phyloP scores from a whole-genome alignment of 495 filamentous ascomycete genomes.

The Niebla homalea region DNA sequence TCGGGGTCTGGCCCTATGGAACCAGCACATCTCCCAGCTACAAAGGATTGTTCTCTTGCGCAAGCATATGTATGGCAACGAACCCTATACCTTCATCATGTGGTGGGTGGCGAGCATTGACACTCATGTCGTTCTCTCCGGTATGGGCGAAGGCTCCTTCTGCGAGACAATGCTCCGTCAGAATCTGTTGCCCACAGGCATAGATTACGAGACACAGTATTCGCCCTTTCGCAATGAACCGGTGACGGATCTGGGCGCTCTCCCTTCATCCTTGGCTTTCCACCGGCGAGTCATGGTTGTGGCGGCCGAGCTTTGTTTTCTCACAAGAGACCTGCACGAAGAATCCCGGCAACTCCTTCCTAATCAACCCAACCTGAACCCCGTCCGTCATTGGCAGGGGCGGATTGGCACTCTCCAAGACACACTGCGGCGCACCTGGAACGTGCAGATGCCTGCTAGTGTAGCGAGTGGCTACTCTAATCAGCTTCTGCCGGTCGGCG shows the following conservation, averaged over 20 bases:
- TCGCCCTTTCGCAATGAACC: background rate
- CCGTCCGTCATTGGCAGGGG: slow-evolving; percentile 13
- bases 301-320: slow-evolving; percentile 28
- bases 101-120: slow-evolving; percentile 46
- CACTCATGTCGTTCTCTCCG: slow-evolving; percentile 41
- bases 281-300: slow-evolving; percentile 32
- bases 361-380: background rate
- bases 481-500: slow-evolving; percentile 29
- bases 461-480: slow-evolving; percentile 18
- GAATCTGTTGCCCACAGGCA: slow-evolving; percentile 32
- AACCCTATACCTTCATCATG: slow-evolving; percentile 38
- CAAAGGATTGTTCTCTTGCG: slow-evolving; percentile 37
- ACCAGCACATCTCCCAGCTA: slow-evolving; percentile 41
- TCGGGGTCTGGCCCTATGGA: slow-evolving; percentile 38
- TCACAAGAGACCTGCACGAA: slow-evolving; percentile 27
- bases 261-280: slow-evolving; percentile 31
- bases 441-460: slow-evolving; percentile 19
- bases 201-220: slow-evolving; percentile 8
- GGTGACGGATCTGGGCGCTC: slow-evolving; percentile 5
- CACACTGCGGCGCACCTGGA: slow-evolving; percentile 31
- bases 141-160: slow-evolving; percentile 39
- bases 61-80: slow-evolving; percentile 29
- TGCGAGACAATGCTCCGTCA: slow-evolving; percentile 32
- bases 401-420: slow-evolving; percentile 24
- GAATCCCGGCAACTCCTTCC: slow-evolving; percentile 10